A percentile compares a stretch with the other conserved stretches of the same genome.
Conservation (phyloP, 768 basidiomycete species). For the Leccinum uliginosum region DNA sequence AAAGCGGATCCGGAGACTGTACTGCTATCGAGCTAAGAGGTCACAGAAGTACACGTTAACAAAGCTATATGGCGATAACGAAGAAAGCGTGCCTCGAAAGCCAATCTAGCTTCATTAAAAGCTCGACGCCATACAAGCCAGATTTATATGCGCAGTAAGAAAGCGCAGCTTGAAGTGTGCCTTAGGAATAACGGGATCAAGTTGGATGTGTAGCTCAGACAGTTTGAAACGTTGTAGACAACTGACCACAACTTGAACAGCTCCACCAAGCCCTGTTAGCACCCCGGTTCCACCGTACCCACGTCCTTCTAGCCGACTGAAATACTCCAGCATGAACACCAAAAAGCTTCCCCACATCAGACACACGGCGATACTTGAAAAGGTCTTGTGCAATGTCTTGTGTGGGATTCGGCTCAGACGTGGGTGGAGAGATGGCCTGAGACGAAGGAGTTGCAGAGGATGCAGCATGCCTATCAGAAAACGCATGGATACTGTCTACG, state of each 20-base stretch:
- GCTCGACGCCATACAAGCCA: constrained; percentile 72
- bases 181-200: constrained; percentile 37
- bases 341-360: constrained; percentile 65
- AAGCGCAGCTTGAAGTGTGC: constrained; percentile 64
- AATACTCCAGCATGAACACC: constrained; percentile 47
- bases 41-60: constrained; percentile 1
- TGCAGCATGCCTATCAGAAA: constrained; percentile 46
- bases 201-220: neutral
- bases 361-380: constrained; percentile 68
- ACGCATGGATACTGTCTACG: constrained; percentile 63
- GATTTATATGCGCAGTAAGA: constrained; percentile 72
- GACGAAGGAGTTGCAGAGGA: constrained; percentile 14
- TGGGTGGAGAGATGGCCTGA: constrained; percentile 24
- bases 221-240: neutral
- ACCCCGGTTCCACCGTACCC: constrained; percentile 21
- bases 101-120: constrained; percentile 66
- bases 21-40: constrained; percentile 40
- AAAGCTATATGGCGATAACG: neutral
- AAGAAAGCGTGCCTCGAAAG: constrained; percentile 45
- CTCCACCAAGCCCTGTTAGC: constrained; percentile 40
- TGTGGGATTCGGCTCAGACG: constrained; percentile 47
- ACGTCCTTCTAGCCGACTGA: constrained; percentile 20
- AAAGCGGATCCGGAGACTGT: constrained; percentile 29
- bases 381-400: constrained; percentile 80
- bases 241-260: constrained; percentile 62